These are phyloP conservation scores for Coemansia sp. DNA, from an alignment of 192 early-diverging fungal genomes.

Conservation along the genomic window DNA sequence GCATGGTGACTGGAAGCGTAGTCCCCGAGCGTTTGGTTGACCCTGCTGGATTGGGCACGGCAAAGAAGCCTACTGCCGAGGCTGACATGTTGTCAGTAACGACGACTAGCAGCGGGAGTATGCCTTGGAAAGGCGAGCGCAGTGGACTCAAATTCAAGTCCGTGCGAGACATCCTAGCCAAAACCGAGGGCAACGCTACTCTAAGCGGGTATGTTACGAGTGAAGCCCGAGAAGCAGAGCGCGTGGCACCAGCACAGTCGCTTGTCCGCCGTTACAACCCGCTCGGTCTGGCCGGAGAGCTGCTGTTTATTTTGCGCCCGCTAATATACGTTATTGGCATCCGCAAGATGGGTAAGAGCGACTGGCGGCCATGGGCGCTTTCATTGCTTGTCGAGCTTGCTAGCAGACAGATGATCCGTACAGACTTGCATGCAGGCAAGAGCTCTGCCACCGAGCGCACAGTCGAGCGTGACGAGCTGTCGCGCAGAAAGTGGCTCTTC, in stretches of 20 bases:
- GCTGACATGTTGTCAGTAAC: neutral
- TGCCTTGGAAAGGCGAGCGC: constrained; percentile 57
- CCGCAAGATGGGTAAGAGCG: constrained; percentile 66
- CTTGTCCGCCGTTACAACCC: constrained; percentile 62
- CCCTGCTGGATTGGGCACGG: constrained; percentile 37
- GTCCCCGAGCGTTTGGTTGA: constrained; percentile 53
- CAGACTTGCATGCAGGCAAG: constrained; percentile 33
- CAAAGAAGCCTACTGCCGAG: constrained; percentile 6
- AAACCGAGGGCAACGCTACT: constrained; percentile 36
- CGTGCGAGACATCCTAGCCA: constrained; percentile 44
- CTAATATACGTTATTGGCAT: constrained; percentile 83
- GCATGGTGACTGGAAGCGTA: constrained; percentile 47
- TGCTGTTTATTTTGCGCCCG: constrained; percentile 81
- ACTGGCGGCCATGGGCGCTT: constrained; percentile 83
- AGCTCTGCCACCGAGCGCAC: constrained; percentile 43
- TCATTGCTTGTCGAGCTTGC: constrained; percentile 75
- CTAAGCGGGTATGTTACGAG: constrained; percentile 27
- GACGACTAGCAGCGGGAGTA: no score
- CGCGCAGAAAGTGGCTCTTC: constrained; percentile 70
- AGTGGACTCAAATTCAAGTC: constrained; percentile 55
- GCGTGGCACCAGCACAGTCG: constrained; percentile 65
- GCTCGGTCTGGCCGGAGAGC: constrained; percentile 68
- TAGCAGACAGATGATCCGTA: constrained; percentile 53
- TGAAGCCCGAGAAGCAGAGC: constrained; percentile 59
- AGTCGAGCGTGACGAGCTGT: constrained; percentile 79